These are phyloP conservation scores for Juncus effusus DNA, from an alignment of 176 grass and related monocot species.

Conservation along the genomic window DNA sequence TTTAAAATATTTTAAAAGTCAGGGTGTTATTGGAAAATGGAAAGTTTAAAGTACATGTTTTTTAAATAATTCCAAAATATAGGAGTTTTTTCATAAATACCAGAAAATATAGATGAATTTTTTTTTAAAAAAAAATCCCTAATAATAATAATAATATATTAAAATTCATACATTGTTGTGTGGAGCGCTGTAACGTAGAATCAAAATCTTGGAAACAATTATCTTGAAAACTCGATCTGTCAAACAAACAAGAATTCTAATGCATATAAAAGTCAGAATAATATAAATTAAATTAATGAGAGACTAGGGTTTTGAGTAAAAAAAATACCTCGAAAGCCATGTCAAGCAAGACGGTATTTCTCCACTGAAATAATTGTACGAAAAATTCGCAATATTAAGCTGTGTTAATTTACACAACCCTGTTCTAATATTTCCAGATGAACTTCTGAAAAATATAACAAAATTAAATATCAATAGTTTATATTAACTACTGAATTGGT, in stretches of 20 bases:
- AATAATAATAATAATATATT: slow-evolving; percentile 2
- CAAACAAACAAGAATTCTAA: slow-evolving; percentile 46
- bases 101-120: too few relatives aligned
- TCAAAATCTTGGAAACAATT: slow-evolving; percentile 66
- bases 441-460: slow-evolving; percentile 11
- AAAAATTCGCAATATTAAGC: slow-evolving; percentile 60
- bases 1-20: too few relatives aligned
- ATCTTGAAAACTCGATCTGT: slow-evolving; percentile 70
- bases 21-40: too few relatives aligned
- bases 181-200: slow-evolving; percentile 41
- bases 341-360: slow-evolving; percentile 60
- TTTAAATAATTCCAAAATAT: too few relatives aligned
- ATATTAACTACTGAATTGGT: too few relatives aligned
- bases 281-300: slow-evolving; percentile 4
- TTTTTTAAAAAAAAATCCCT: too few relatives aligned
- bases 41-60: too few relatives aligned
- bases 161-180: slow-evolving; percentile 53
- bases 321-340: slow-evolving; percentile 55
- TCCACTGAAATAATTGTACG: slow-evolving; percentile 73
- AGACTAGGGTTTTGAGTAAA: too few relatives aligned
- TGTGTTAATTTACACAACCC: slow-evolving; percentile 63
- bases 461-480: not conserved
- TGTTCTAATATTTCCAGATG: slow-evolving; percentile 32
- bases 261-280: slow-evolving; percentile 47
- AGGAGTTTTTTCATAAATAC: too few relatives aligned